Base-by-base conservation (phyloP, 129 eudicot genomes). In the Glebionis coronaria region DNA sequence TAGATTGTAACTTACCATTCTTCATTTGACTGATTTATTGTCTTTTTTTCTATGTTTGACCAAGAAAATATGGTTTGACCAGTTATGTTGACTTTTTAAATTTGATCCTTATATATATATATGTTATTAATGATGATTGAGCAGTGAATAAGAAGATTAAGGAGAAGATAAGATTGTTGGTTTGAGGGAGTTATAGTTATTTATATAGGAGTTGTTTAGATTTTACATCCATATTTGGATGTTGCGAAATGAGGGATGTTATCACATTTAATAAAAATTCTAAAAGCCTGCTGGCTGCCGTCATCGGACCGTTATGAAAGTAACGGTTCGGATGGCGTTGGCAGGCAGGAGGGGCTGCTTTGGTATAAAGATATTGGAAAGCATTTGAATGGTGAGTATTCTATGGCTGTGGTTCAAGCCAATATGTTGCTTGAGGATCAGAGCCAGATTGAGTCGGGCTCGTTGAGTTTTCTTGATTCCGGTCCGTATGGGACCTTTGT, bases 351-450 rank as follows among this genome's bases (percentile, higher is more conserved):
- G 44, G 95, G 90, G 53, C 80, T 87, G 2, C 73, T 87, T 44
- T 87, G 95, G 95, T 87, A 68, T 73, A 84, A 82, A 53, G 95
- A 87, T 56, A 53, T 42, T 16, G 95, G 95, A 8, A 82, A 76
- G 58, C 92, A 85, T 63, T 53, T 88, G 28, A 66, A 61, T 76
- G 96, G 96, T 56, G 96, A 88, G 10, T 88, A 72, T 71, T 88
- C 96, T 0, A 88, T 88, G 89, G 88, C 95, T 3, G 95, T 87
- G 44, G 90, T 87, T 68, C 95, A 87, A 71, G 95, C 95, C 44
- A 87, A 88, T 57, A 84, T 82, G 81, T 71, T 88, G 61, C 91
- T 88, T 11, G 96, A 88, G 76, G 96, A 88, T 79, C 96, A 88
- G 63, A 82, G 87, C 56, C 96, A 88, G 82, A 78, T 88, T 63